Conservation (phyloP, 495 filamentous ascomycete species). For the Halenospora varia region DNA sequence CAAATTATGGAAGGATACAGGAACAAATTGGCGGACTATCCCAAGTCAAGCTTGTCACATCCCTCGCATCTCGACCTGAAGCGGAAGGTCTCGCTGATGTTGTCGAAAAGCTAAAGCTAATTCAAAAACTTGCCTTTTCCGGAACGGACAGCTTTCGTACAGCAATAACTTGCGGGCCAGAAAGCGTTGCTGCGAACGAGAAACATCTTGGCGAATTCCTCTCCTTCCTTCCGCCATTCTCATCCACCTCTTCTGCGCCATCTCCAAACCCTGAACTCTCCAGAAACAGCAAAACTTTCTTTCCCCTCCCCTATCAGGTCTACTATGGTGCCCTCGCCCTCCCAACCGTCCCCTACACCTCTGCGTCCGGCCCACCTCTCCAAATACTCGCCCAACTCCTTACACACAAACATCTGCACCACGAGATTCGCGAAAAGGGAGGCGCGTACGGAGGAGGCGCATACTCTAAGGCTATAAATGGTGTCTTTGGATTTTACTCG, state of each 20-base stretch:
- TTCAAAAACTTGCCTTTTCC: conserved; percentile 70
- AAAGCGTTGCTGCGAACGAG: conserved; percentile 67
- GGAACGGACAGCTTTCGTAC: conserved; percentile 58
- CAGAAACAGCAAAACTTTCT: conserved; percentile 70
- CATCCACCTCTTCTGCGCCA: conserved; percentile 33
- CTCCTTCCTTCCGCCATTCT: conserved; percentile 47
- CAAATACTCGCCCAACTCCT: conserved; percentile 88
- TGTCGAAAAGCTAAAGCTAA: conserved; percentile 80
- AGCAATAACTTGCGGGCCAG: conserved; percentile 80
- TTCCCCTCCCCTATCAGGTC: conserved; percentile 93
- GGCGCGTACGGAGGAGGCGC: conserved; percentile 94
- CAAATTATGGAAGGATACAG: conserved; percentile 59
- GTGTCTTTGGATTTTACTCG: conserved; percentile 89
- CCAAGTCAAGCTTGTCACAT: conserved; percentile 82
- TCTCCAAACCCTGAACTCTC: conserved; percentile 23
- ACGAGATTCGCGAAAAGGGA: conserved; percentile 96
- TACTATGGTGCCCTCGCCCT: conserved; percentile 82
- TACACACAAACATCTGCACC: conserved; percentile 96
- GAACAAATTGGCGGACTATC: conserved; percentile 84
- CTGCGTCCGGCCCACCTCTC: conserved; percentile 67
- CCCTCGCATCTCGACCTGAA: conserved; percentile 45
- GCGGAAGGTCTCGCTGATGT: conserved; percentile 66
- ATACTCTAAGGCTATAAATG: conserved; percentile 71
- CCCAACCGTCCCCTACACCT: conserved; percentile 81
- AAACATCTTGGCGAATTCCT: conserved; percentile 69